Evolutionary conservation across 2,329 filamentous ascomycete species (phyloP), one percentile per base, ranked within the genome.

Genomic region (Echinosphaeria canescens): DNA sequence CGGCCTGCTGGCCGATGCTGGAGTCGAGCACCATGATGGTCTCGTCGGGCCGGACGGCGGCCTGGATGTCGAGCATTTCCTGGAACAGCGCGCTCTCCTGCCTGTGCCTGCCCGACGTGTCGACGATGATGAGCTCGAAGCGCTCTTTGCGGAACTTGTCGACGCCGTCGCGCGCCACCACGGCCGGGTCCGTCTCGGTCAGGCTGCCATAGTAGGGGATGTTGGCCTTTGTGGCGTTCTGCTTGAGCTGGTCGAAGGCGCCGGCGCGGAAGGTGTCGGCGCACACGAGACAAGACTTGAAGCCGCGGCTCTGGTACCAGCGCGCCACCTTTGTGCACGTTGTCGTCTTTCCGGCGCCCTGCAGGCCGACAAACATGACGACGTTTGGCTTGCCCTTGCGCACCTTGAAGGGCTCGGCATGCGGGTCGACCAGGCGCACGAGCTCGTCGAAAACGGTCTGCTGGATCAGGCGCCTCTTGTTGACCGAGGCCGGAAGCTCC

Each of bases 141-240:
- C 73, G 68, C 55, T 98, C 88, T 59, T 93, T 95, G 57, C 92
- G 93, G 61, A 98, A 98, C 52, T 95, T 90, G 25, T 92, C 82
- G 17, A 98, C 88, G 53, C 88, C 88, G 38, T 93, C 84, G n/a
- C 71, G 67, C 0, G 88, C 85, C 12, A 98, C 88, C 5, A 82
- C 73, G 1, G 85, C 82, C 0, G 88, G 88, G 43, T 98, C 88
- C 6, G 84, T 93, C 54, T 98, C 82, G 3, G 85, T 98, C 35
- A 98, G 59, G 30, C 80, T 91, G 41, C 88, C 88, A 47, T 90
- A 98, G 62, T 98, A 98, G 8, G 88, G 88, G 27, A 98, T 95
- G 56, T 95, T 95, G 27, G 88, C 88, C 50, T 95, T 98, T 18
- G 82, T 95, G 2, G 88, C 88, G 47, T 98, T 98, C 54, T 98